Conservation (phyloP, 345 rosid genomes). For the Sisymbrium irio region DNA sequence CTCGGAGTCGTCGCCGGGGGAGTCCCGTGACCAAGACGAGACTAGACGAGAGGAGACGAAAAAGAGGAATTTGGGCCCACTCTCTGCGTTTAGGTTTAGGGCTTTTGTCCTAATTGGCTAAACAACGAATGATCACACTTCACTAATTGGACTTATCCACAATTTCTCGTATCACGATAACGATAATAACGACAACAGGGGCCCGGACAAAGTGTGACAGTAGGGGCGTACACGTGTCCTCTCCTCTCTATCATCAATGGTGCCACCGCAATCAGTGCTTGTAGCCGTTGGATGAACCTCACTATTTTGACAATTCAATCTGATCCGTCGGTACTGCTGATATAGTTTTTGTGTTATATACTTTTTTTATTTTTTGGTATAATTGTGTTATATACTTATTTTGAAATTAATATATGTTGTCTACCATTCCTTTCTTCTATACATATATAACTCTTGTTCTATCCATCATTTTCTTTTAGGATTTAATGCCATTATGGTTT, state of each 20-base stretch:
- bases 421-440: background rate
- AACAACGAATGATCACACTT: slow-evolving; percentile 6
- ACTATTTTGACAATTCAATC: background rate
- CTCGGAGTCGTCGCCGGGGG: slow-evolving; percentile 37
- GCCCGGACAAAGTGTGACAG: background rate
- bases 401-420: too few species aligned
- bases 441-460: background rate
- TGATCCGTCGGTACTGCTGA: background rate
- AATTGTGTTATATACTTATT: too few species aligned
- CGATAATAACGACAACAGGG: background rate
- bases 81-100: slow-evolving; percentile 18
- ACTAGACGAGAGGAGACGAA: too few species aligned
- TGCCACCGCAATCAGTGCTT: background rate
- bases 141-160: slow-evolving; percentile 28
- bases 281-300: background rate
- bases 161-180: slow-evolving; percentile 12
- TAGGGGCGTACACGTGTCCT: slow-evolving; percentile 13
- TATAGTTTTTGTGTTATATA: background rate
- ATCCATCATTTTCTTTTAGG: background rate
- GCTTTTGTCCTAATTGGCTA: slow-evolving; percentile 16
- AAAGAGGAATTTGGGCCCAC: slow-evolving; percentile 3
- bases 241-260: background rate
- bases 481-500: background rate
- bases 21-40: slow-evolving; percentile 11
- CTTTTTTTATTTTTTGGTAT: too few species aligned